Base-by-base conservation (phyloP, 495 filamentous ascomycete species). In the Chaetomium tenue region DNA sequence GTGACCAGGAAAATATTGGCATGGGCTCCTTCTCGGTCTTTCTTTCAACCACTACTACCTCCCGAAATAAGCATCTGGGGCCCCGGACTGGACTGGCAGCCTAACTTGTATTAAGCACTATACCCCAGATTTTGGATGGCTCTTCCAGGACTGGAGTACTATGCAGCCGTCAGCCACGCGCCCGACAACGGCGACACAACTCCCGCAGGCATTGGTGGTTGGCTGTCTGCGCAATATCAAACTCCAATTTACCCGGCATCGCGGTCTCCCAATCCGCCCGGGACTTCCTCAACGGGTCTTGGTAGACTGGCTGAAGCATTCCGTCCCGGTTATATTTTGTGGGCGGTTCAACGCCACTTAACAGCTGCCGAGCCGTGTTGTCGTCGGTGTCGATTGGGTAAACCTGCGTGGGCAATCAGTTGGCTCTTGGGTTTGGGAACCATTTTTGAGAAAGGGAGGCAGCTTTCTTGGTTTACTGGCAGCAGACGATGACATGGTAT, bases 171-270 rank as follows among this genome's bases (percentile, higher is more conserved):
- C 59, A 59, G 26, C 28, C 63, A 62, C 53, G 53, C 55, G 58
- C 58, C 42, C 15, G 37, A 39, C 25, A 26, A 57, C 18, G 33
- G 5, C 6, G 12, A 7, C 18, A 50, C 7, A 53, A 12, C 50
- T 28, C 58, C 28, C 23, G 46, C 48, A 3, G 12, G 50, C 26
- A 64, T 67, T 67, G 66, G 66, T 33, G 23, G 25, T 15, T 57
- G 7, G 0, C 6, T 61, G 61, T 23, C 44, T 12, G 51, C 2
- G 57, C 46, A 70, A 70, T 70, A 70, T 70, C 61, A 23, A 39
- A 52, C n/a, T 15, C 52, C 13, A 22, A 70, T 70, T 70, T 70
- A 70, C 61, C 68, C 68, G 68, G 68, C 61, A 33, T 22, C 15
- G 52, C 51, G 64, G 56, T 51, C 58, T 51, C 39, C 42, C 18